phyloP scores from a whole-genome alignment of 495 filamentous ascomycete genomes.

The Neurospora tetraspora region DNA sequence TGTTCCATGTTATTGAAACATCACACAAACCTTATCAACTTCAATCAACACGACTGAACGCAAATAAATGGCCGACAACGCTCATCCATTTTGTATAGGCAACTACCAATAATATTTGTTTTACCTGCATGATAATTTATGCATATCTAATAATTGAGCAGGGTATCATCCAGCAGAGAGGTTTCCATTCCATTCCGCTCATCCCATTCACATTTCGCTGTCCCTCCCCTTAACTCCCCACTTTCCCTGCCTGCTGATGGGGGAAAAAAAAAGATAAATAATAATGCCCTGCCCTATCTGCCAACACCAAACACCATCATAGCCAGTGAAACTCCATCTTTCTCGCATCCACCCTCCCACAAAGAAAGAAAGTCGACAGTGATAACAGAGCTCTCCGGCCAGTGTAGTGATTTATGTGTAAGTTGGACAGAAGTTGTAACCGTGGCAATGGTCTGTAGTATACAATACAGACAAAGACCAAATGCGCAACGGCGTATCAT shows the following conservation, averaged over 20 bases:
- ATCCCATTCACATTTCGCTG: neutral
- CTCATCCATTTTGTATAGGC: neutral
- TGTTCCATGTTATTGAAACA: neutral
- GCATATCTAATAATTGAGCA: neutral
- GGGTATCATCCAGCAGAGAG: neutral
- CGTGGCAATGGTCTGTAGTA: neutral
- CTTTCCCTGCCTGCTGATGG: neutral
- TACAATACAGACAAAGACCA: neutral
- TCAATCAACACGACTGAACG: neutral
- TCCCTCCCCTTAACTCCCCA: neutral
- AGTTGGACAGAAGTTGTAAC: neutral
- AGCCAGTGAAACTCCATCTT: neutral
- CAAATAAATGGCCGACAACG: neutral
- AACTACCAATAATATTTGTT: neutral
- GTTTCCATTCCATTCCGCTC: neutral
- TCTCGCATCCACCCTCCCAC: neutral
- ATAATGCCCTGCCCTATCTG: neutral
- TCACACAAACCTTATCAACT: neutral
- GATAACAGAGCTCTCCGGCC: neutral
- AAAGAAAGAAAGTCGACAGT: neutral
- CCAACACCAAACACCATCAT: neutral
- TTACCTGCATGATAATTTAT: neutral
- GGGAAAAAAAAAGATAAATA: neutral
- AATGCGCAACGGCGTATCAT: conserved; percentile 1
- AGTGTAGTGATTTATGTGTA: neutral